Conservation (phyloP, 768 basidiomycete species). For the Xerocomellus chrysenteron region DNA sequence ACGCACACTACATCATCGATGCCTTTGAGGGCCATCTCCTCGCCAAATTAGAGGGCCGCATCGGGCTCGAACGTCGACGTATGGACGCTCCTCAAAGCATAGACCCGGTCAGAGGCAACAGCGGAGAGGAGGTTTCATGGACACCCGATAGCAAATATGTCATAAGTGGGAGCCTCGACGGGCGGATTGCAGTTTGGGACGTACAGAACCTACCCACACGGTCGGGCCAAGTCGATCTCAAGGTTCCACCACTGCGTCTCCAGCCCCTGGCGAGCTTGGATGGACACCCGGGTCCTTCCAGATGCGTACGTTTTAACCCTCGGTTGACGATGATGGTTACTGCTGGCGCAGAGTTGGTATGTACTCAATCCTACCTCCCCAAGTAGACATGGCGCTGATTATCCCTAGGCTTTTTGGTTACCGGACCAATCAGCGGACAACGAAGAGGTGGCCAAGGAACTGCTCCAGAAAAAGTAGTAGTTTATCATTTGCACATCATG, state of each 20-base stretch:
- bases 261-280: slow-evolving; percentile 55
- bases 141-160: slow-evolving; percentile 93
- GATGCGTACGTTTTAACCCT: slow-evolving; percentile 91
- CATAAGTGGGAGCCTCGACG: slow-evolving; percentile 81
- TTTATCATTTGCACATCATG: background rate
- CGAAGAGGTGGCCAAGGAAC: slow-evolving; percentile 69
- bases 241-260: slow-evolving; percentile 50
- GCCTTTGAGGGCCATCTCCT: slow-evolving; percentile 83
- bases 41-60: slow-evolving; percentile 82
- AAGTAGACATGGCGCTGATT: slow-evolving; percentile 7
- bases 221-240: slow-evolving; percentile 54
- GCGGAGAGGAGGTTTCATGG: slow-evolving; percentile 93
- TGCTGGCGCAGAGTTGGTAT: slow-evolving; percentile 81
- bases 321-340: slow-evolving; percentile 84
- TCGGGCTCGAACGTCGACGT: slow-evolving; percentile 74
- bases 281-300: slow-evolving; percentile 78
- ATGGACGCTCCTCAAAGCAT: slow-evolving; percentile 51
- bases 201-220: slow-evolving; percentile 58
- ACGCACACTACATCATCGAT: slow-evolving; percentile 92
- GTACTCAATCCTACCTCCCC: slow-evolving; percentile 20
- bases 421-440: slow-evolving; percentile 66
- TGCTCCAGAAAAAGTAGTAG: slow-evolving; percentile 53
- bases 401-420: slow-evolving; percentile 58
- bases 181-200: slow-evolving; percentile 88
- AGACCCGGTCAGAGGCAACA: slow-evolving; percentile 72